Base-by-base conservation (phyloP, 371 early-diverging fungal species). In the Basidiobolus meristosporus region DNA sequence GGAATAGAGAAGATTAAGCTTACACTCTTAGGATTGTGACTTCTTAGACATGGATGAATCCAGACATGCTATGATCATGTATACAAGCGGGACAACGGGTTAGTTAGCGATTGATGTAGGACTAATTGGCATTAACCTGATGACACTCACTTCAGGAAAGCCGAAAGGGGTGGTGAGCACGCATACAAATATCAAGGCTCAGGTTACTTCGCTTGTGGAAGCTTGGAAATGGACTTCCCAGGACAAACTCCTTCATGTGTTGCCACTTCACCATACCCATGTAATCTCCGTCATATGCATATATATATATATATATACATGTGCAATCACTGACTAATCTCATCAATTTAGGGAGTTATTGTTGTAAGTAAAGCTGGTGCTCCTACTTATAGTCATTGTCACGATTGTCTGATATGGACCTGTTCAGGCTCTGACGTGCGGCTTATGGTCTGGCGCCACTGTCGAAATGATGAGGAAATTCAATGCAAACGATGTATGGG, bases 221-320 rank as follows among this genome's bases (percentile, higher is more conserved):
- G 80, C 82, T 2, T 90, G 90, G 90, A 44, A 60, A 20, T 79
- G 75, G 74, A 56, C 65, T 0, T 2, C 46, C 0, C 29, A 51
- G 1, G 90, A 90, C 53, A 51, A 68, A 7, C 70, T 87, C 38
- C 65, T 82, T 28, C 80, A 87, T 41, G 60, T 72, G 18, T 60
- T 90, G 2, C 90, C 90, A 0, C 51, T 90, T 14, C 84, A 88
- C 50, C 90, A 90, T 49, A 61, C 83, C 3, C 90, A 89, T 42
- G 85, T 62, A 46, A 41, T 29, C 28, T n/a, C n/a, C n/a, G n/a
- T n/a, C 15, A 33, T 4, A 7, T 17, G 17, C n/a, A 19, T 31
- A 28, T 31, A 15, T 39, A 16, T 18, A 19, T 35, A 16, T 7
- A n/a, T n/a, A n/a, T n/a, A n/a, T 23, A 26, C 4, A 12, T 19